Evolutionary conservation across 2,329 filamentous ascomycete species (phyloP).

Genomic region (Penicillium paneum): DNA sequence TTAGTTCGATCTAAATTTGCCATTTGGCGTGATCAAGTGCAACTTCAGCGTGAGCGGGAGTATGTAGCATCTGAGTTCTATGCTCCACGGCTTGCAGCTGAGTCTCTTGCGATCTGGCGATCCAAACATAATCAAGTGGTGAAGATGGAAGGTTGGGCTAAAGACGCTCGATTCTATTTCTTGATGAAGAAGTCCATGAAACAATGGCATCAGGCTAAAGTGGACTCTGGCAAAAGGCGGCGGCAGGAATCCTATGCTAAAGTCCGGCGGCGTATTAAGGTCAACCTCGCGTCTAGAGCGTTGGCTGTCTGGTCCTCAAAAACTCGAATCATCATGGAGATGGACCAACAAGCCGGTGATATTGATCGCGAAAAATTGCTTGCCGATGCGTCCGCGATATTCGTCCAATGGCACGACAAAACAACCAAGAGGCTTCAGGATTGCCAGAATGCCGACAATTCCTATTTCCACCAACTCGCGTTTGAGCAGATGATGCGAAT

Average conservation of each 20-base stretch:
- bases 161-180: constrained; percentile 57
- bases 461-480: constrained; percentile 38
- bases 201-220: constrained; percentile 51
- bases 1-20: constrained; percentile 35
- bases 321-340: constrained; percentile 29
- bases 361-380: constrained; percentile 36
- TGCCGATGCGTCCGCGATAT: constrained; percentile 32
- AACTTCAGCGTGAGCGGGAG: constrained; percentile 41
- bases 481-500: constrained; percentile 40
- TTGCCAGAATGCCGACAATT: constrained; percentile 37
- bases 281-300: constrained; percentile 49
- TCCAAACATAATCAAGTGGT: constrained; percentile 41
- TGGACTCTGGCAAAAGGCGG: constrained; percentile 51
- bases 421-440: constrained; percentile 36
- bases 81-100: constrained; percentile 40
- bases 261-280: constrained; percentile 53
- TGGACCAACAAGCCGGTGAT: constrained; percentile 42
- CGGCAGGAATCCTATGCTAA: constrained; percentile 56
- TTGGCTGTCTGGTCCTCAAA: constrained; percentile 41
- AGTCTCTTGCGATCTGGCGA: constrained; percentile 41
- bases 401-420: constrained; percentile 45
- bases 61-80: constrained; percentile 44
- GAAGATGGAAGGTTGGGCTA: constrained; percentile 52
- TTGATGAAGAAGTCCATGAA: constrained; percentile 50
- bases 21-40: constrained; percentile 40